Evolutionary conservation across 164 flowering plant genomes (phyloP), one percentile per base, ranked within the genome.

Genomic region (Brasenia schreberi): DNA sequence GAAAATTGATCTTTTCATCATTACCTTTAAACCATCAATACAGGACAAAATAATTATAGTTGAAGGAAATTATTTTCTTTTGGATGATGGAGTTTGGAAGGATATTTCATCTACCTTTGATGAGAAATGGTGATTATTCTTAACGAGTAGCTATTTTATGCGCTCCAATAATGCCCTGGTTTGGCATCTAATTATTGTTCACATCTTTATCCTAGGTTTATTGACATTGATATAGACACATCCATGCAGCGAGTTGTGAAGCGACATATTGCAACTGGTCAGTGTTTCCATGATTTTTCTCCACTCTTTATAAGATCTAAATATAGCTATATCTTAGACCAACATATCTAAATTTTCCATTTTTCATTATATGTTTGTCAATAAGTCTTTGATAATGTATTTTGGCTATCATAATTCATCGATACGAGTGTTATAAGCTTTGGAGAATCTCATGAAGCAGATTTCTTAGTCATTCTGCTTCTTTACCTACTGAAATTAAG

Each of bases 31-130:
- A 3, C 7, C 53, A 45, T 45, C 7, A 45, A 45, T 79, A 67
- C 87, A 94, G 97, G 81, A 96, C 91, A 76, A 85, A 85, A 75
- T 77, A 19, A 90, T 94, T 64, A 82, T 94, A 64, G 97, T 94
- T 62, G 97, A 94, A 83, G 98, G 98, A 62, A 91, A 91, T 72
- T 94, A 94, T 74, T 71, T 94, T 72, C 72, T 94, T 6, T 68
- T 94, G 71, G 96, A 83, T 52, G 97, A 89, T 7, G 97, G 85
- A 52, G 58, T 66, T 63, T 94, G 99, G 99, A 89, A 79, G 72
- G 99, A 91, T 42, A 49, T 91, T 63, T 84, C 88, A 39, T 68
- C 80, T 27, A 43, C 80, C 42, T 89, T 94, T 79, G 90, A 94
- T 70, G 93, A 84, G 74, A 94, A 94, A 65, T 91, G 97, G 98